A percentile compares a stretch with the other conserved stretches of the same genome.
phyloP scores from a whole-genome alignment of 352 stramenopile genomes.

The Globisporangium recalcitrans region DNA sequence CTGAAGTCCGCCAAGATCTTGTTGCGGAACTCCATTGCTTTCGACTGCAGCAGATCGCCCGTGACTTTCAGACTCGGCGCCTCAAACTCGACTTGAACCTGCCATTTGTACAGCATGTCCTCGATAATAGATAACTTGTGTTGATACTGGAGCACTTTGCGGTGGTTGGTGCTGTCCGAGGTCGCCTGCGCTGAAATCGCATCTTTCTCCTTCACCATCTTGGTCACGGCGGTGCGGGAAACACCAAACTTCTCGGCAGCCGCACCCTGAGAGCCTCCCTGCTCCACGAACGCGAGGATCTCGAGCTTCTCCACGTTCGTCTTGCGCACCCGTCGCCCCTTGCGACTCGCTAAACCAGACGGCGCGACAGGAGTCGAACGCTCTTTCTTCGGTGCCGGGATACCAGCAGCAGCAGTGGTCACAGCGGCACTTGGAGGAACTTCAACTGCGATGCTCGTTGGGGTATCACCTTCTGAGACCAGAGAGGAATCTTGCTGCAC shows the following conservation, averaged over 20 bases:
- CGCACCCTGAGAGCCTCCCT: slow-evolving; percentile 67
- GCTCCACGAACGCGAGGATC: slow-evolving; percentile 76
- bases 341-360: slow-evolving; percentile 14
- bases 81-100: slow-evolving; percentile 72
- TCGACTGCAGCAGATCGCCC: slow-evolving; percentile 67
- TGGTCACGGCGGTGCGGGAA: slow-evolving; percentile 76
- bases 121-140: slow-evolving; percentile 83
- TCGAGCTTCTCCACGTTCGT: slow-evolving; percentile 81
- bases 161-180: slow-evolving; percentile 61
- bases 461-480: background rate
- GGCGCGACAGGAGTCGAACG: background rate
- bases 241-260: slow-evolving; percentile 79
- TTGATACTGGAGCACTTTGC: slow-evolving; percentile 80
- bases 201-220: slow-evolving; percentile 82
- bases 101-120: slow-evolving; percentile 84
- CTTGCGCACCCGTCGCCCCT: slow-evolving; percentile 69
- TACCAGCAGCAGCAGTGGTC: background rate
- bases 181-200: slow-evolving; percentile 67
- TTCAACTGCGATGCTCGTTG: background rate
- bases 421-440: background rate
- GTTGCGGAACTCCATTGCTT: slow-evolving; percentile 78
- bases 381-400: background rate
- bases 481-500: background rate
- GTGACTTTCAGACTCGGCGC: slow-evolving; percentile 64
- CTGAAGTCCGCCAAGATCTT: slow-evolving; percentile 74